Evolutionary conservation across 768 basidiomycete species (phyloP).

Genomic region (Astraeus odoratus): DNA sequence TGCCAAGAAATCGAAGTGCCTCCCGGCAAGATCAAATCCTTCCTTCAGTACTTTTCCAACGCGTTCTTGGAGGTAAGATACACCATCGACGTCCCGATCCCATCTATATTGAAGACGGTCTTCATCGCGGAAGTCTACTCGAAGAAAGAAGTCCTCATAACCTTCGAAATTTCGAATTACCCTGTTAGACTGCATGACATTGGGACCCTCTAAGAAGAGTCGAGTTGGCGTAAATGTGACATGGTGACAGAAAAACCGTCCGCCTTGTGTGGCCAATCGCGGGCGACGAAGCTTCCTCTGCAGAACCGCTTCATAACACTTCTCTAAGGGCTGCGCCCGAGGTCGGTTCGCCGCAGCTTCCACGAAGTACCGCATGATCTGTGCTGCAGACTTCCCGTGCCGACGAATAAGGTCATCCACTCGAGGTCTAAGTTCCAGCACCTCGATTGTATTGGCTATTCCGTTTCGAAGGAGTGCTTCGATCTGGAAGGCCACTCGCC

Average conservation of each 20-base stretch:
- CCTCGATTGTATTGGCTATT: conserved; percentile 52
- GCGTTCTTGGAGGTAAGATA: conserved; percentile 46
- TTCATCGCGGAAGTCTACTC: conserved; percentile 83
- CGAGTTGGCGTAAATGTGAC: conserved; percentile 74
- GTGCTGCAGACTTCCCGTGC: conserved; percentile 32
- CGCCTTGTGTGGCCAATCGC: conserved; percentile 21
- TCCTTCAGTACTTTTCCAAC: conserved; percentile 52
- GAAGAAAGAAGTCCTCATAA: conserved; percentile 63
- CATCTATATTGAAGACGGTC: conserved; percentile 66
- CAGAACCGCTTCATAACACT: conserved; percentile 41
- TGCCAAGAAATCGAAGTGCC: conserved; percentile 71
- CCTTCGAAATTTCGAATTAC: conserved; percentile 63
- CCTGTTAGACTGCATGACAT: conserved; percentile 68
- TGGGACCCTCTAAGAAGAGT: conserved; percentile 70
- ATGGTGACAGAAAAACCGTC: conserved; percentile 62
- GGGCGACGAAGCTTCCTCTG: conserved; percentile 12
- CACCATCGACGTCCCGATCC: conserved; percentile 58
- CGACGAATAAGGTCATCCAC: conserved; percentile 36
- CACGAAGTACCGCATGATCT: conserved; percentile 49
- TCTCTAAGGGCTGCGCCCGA: conserved; percentile 33
- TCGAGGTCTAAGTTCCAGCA: conserved; percentile 38
- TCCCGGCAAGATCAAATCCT: conserved; percentile 67
- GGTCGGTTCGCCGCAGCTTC: conserved; percentile 41
- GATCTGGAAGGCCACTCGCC: conserved; percentile 71
- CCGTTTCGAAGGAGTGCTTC: conserved; percentile 62